Evolutionary conservation across 139 green algal species (phyloP).

Genomic region (Zygnema cylindricum): DNA sequence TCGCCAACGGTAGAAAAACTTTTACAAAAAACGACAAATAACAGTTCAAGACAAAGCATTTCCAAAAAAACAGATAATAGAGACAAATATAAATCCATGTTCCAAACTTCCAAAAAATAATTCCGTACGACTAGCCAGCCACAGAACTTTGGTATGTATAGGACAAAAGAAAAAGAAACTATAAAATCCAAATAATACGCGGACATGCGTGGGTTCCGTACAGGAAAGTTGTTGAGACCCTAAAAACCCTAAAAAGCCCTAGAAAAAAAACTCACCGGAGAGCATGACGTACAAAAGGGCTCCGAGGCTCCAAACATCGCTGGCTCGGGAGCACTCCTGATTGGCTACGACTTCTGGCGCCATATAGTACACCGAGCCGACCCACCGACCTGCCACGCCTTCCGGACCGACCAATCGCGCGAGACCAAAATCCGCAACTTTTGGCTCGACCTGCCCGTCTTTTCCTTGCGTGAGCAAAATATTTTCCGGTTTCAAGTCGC

Average conservation of each 20-base stretch:
- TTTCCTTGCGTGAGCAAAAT: background rate
- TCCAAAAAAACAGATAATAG: background rate
- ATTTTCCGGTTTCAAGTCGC: background rate
- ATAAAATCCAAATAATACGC: no score
- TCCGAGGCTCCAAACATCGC: background rate
- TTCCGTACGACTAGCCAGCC: no score
- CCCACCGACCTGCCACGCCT: background rate
- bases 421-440: background rate
- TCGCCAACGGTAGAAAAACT: no score
- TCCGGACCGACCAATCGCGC: background rate
- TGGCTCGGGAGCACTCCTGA: background rate
- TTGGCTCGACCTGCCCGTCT: background rate
- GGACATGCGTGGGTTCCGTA: no score
- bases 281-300: background rate
- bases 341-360: background rate
- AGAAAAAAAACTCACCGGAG: background rate
- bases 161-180: no score
- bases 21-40: no score
- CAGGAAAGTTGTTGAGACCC: no score
- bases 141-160: no score
- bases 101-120: no score
- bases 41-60: no score
- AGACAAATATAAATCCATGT: no score
- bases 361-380: background rate
- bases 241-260: no score